Evolutionary conservation across 768 basidiomycete species (phyloP).

Genomic region (Pulveroboletus frians): DNA sequence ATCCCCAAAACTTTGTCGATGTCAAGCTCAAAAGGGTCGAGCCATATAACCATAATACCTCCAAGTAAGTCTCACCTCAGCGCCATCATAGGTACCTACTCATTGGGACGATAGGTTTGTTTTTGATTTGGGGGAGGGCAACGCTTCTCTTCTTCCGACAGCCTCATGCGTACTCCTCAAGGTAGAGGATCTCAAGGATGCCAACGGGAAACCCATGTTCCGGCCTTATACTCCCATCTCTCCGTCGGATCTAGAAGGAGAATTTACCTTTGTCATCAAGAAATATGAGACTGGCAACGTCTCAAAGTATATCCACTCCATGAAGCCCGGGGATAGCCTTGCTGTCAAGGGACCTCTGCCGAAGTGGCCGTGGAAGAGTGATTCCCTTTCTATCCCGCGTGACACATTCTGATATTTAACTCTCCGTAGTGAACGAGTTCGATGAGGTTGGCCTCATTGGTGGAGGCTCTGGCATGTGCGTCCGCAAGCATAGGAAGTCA

Average conservation of each 20-base stretch:
- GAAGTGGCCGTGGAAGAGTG: constrained; percentile 85
- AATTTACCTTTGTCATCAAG: constrained; percentile 80
- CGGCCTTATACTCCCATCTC: constrained; percentile 95
- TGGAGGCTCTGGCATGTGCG: constrained; percentile 90
- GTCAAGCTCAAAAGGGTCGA: constrained; percentile 77
- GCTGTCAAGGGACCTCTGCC: constrained; percentile 86
- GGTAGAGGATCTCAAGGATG: constrained; percentile 63
- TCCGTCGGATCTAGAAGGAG: constrained; percentile 64
- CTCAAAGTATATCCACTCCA: constrained; percentile 73
- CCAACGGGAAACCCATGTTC: constrained; percentile 82
- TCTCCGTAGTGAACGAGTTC: constrained; percentile 67
- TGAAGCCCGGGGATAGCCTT: constrained; percentile 81
- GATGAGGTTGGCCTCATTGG: constrained; percentile 86
- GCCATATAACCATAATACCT: constrained; percentile 93
- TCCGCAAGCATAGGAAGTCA: constrained; percentile 2
- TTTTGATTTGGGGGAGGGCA: constrained; percentile 74
- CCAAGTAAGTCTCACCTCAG: constrained; percentile 46
- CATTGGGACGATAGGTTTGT: constrained; percentile 47
- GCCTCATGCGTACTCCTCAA: constrained; percentile 76
- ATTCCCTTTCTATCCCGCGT: constrained; percentile 7
- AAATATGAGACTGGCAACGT: constrained; percentile 78
- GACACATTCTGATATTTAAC: not conserved
- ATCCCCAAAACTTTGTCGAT: constrained; percentile 69
- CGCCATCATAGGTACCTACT: not conserved
- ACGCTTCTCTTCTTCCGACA: constrained; percentile 73